Conservation (phyloP, 2,329 filamentous ascomycete species). For the Alternaria viburni region DNA sequence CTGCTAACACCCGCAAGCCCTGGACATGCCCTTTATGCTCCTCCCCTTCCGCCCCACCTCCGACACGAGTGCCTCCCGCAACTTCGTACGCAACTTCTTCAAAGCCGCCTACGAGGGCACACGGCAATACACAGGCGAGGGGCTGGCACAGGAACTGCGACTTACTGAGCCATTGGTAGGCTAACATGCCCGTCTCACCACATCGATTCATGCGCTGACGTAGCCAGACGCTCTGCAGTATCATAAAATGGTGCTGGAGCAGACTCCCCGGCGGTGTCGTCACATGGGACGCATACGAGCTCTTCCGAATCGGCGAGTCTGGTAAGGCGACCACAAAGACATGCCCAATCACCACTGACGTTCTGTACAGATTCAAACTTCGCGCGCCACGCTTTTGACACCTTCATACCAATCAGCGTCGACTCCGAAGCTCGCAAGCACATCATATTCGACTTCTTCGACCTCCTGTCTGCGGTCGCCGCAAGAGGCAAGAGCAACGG, state of each 20-base stretch:
- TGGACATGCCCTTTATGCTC: constrained; percentile 90
- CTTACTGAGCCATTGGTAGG: constrained; percentile 92
- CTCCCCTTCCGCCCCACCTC: constrained; percentile 93
- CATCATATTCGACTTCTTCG: constrained; percentile 97
- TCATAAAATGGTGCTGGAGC: constrained; percentile 99
- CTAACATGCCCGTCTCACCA: neutral
- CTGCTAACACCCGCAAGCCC: constrained; percentile 61
- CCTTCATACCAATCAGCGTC: constrained; percentile 92
- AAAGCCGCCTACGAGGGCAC: constrained; percentile 68
- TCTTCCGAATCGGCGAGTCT: constrained; percentile 92
- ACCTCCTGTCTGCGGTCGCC: constrained; percentile 86
- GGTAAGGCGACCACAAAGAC: constrained; percentile 60
- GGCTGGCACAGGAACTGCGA: constrained; percentile 82
- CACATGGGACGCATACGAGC: constrained; percentile 95
- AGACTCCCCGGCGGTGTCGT: constrained; percentile 89
- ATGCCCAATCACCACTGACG: constrained; percentile 23
- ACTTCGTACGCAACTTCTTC: constrained; percentile 93
- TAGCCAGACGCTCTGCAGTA: constrained; percentile 82
- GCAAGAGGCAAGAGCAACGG: constrained; percentile 94
- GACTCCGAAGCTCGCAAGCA: constrained; percentile 83
- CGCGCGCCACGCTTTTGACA: constrained; percentile 91
- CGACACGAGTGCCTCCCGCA: constrained; percentile 88
- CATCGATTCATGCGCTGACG: constrained; percentile 20
- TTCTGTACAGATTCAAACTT: constrained; percentile 77
- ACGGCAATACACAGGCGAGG: constrained; percentile 66